Conservation (phyloP, 192 early-diverging fungal species). For the Kickxella alabastrina region DNA sequence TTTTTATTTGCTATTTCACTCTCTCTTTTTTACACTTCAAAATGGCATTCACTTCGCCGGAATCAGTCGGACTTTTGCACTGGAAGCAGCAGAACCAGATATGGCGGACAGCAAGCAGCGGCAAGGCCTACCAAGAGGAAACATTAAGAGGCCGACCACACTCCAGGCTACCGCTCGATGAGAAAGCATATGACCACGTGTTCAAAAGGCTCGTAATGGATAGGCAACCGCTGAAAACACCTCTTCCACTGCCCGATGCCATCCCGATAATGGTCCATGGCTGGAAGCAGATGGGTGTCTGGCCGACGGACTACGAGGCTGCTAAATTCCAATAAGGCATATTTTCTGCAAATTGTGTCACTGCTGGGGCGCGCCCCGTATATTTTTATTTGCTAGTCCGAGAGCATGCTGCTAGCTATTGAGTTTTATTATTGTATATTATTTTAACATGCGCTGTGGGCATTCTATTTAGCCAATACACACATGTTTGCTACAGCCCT, state of each 20-base stretch:
- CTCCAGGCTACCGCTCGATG: conserved; percentile 5
- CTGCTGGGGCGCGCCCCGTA: too few relatives aligned
- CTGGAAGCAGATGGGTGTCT: conserved; percentile 36
- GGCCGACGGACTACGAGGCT: conserved; percentile 35
- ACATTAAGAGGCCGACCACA: neutral
- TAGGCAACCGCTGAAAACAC: conserved; percentile 15
- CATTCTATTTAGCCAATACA: too few relatives aligned
- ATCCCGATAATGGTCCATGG: conserved; percentile 34
- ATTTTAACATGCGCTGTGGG: too few relatives aligned
- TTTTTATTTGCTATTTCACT: neutral
- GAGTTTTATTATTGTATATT: too few relatives aligned
- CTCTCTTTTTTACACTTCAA: neutral
- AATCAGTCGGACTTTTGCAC: conserved; percentile 12
- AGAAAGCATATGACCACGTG: conserved; percentile 20
- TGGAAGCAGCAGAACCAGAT: conserved; percentile 32
- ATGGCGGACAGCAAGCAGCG: conserved; percentile 13
- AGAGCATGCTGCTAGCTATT: too few relatives aligned
- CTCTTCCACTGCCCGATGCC: conserved; percentile 28
- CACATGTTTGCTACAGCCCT: too few relatives aligned
- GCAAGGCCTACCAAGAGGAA: neutral
- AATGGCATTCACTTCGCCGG: conserved; percentile 5
- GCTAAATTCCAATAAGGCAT: too few relatives aligned
- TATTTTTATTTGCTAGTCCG: too few relatives aligned
- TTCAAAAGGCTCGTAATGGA: conserved; percentile 31
- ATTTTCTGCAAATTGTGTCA: too few relatives aligned